phyloP scores from a whole-genome alignment of 495 filamentous ascomycete genomes.

The Cairneyella variabilis region DNA sequence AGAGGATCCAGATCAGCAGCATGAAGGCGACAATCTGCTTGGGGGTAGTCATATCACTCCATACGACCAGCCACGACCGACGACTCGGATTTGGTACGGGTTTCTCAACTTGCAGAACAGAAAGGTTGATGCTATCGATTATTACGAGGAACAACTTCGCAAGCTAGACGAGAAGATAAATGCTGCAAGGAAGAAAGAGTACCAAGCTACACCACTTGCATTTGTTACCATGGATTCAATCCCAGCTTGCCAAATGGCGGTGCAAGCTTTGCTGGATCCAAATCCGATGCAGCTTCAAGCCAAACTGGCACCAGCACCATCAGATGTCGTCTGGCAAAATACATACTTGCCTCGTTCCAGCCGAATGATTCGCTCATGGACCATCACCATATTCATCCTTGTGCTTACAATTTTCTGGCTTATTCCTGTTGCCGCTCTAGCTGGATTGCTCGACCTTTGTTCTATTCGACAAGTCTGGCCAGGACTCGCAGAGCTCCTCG shows the following conservation, averaged over 20 bases:
- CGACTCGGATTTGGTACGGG: conserved; percentile 73
- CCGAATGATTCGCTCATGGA: conserved; percentile 74
- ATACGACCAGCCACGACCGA: conserved; percentile 53
- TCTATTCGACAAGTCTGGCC: conserved; percentile 72
- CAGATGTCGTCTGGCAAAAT: conserved; percentile 89
- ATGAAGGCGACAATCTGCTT: conserved; percentile 26
- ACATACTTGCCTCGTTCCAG: conserved; percentile 77
- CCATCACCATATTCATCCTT: conserved; percentile 74
- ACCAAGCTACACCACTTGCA: conserved; percentile 72
- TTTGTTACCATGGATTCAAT: conserved; percentile 98
- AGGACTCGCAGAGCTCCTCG: conserved; percentile 61
- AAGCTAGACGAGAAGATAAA: conserved; percentile 74
- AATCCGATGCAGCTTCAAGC: conserved; percentile 81
- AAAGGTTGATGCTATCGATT: conserved; percentile 85
- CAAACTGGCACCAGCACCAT: conserved; percentile 79
- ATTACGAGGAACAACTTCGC: conserved; percentile 84
- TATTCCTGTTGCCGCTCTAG: conserved; percentile 75
- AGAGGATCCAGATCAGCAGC: conserved; percentile 30
- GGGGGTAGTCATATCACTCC: conserved; percentile 19
- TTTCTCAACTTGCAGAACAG: conserved; percentile 66
- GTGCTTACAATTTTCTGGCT: conserved; percentile 89
- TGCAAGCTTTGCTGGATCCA: conserved; percentile 88
- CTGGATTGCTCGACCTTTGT: conserved; percentile 70
- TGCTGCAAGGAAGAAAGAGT: conserved; percentile 68
- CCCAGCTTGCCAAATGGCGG: conserved; percentile 87